Base-by-base conservation (phyloP, 176 grass and related monocot genomes). In the Musa itinerans region DNA sequence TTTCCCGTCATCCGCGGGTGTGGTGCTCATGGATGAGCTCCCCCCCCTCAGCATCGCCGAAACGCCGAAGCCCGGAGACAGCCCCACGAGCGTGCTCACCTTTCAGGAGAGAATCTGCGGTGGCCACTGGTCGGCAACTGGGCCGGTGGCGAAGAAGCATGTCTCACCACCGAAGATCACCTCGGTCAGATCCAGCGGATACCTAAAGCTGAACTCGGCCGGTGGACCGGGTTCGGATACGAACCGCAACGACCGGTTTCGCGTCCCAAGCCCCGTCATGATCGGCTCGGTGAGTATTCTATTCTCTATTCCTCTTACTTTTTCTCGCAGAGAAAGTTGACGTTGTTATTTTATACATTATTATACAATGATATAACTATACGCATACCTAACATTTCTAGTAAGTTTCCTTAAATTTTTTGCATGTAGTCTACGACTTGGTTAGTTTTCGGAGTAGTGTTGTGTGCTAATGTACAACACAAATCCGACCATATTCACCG, bases 111-210 rank as follows among this genome's bases (percentile, higher is more conserved):
- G 53, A 7, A 53, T 15, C 15, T 34, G 64, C 13, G 53, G 24
- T 2, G 15, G 72, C 72, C 72, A 56, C 23, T 1, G 72, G 72
- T 56, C 11, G n/a, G 53, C 52, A 6, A 25, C 43, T 9, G 68
- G 50, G 51, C 54, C 73, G 53, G 50, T 72, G 19, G 69, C 84
- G 2, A 76, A 94, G 82, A 91, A 88, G 80, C 78, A 65, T 16
- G 54, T 82, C 10, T 74, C 85, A 34, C 81, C 88, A 34, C 89
- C 86, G 2, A 99, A 95, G 78, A 99, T 91, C 85, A 95, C 95
- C 56, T 95, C 91, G 13, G 86, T 95, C 65, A 86, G 91, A 15
- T 95, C 96, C 19, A 95, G 69, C n/a, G 86, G 87, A 25, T 95
- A 88, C 76, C 88, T 99, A 52, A 95, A 89, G 84, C 63, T 87